These are phyloP conservation scores for Tolypocladium amazonense DNA, from an alignment of 2,329 filamentous ascomycete genomes.

Conservation along the genomic window DNA sequence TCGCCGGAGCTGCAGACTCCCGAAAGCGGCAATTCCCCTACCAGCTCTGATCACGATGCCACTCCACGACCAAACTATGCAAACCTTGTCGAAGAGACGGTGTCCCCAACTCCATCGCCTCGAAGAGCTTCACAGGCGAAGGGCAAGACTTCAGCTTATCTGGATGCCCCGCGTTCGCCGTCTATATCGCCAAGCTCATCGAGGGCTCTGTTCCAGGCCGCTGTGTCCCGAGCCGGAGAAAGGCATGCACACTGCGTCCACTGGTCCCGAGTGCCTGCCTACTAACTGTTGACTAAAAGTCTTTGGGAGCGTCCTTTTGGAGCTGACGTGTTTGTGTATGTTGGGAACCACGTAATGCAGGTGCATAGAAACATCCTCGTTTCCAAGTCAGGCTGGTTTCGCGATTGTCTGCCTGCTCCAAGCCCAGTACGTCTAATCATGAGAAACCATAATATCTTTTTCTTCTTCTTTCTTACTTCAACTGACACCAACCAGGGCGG, in stretches of 20 bases:
- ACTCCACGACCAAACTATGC: neutral
- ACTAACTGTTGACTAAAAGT: slow-evolving; percentile 6
- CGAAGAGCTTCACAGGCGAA: neutral
- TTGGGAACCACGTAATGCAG: slow-evolving; percentile 11
- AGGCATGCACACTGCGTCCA: slow-evolving; percentile 7
- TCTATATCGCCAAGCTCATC: slow-evolving; percentile 3
- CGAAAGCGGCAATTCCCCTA: slow-evolving; percentile 1
- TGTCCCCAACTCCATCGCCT: neutral
- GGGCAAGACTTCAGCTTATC: neutral
- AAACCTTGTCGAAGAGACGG: neutral
- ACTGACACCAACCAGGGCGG: slow-evolving; percentile 13
- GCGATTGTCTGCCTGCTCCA: slow-evolving; percentile 18
- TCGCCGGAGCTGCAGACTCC: neutral
- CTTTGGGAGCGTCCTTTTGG: slow-evolving; percentile 21
- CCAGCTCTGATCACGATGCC: neutral
- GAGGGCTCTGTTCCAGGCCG: slow-evolving; percentile 14
- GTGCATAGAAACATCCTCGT: slow-evolving; percentile 24
- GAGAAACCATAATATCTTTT: neutral
- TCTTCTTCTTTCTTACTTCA: neutral
- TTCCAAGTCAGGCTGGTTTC: slow-evolving; percentile 22
- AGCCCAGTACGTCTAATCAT: slow-evolving; percentile 11
- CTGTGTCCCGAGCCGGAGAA: slow-evolving; percentile 14
- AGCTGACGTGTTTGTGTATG: slow-evolving; percentile 19
- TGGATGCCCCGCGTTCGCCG: neutral
- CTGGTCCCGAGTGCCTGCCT: neutral